Base-by-base conservation (phyloP, 306 rosid genomes). In the Prunus fruticosa region DNA sequence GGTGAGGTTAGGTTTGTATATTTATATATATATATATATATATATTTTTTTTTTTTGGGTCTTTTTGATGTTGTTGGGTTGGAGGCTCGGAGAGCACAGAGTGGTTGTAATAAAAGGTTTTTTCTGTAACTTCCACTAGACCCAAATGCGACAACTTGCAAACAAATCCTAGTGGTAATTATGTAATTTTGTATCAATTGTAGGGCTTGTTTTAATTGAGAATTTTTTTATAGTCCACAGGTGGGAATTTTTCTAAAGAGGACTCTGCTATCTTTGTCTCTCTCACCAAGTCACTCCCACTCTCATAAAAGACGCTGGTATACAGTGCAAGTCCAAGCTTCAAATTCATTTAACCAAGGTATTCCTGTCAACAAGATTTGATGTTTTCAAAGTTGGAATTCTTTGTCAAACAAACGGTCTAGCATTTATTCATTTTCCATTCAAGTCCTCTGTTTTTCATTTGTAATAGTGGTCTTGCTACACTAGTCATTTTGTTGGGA, bases 111-210 rank as follows among this genome's bases (percentile, higher is more conserved):
- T 28, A n/a, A 23, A n/a, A 71, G 52, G 43, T 0, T 57, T 51
- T 19, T 69, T 20, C 30, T 16, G 75, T 46, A 47, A 76, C 6
- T 67, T 16, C 23, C 11, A 1, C 16, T 3, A n/a, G 19, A 22
- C 43, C 46, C 46, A 38, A 67, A 45, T 64, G 19, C 34, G 10
- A 1, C n/a, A 14, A 64, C 51, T 72, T 22, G 65, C 14, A 53
- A 8, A 34, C 60, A 81, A 67, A n/a, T n/a, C 16, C 3, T 56
- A 72, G 65, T 85, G 89, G 90, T 63, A 76, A 41, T 20, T 67
- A 62, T 70, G 89, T 89, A 82, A 86, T 90, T 90, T 75, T 62
- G 1, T 11, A n/a, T n/a, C 52, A 82, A 70, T 20, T 60, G 11
- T 49, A 68, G 86, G 90, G 81, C 71, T 69, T 70, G 76, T 81